phyloP scores from a whole-genome alignment of 1,284 basidiomycete species.

The Boletellus deceptivus region DNA sequence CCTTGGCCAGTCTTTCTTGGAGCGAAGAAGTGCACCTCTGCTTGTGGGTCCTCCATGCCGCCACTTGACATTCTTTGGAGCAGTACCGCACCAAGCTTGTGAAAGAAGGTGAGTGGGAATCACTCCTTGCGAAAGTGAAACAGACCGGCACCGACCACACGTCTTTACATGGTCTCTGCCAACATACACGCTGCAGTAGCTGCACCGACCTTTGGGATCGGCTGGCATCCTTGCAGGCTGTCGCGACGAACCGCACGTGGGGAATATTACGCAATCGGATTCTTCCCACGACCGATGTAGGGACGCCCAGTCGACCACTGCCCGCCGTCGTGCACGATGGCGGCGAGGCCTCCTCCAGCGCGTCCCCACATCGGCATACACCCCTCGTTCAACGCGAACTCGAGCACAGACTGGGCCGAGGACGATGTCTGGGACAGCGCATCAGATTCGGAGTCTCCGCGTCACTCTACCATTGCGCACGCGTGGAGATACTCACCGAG shows the following conservation, averaged over 20 bases:
- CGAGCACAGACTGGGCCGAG: slow-evolving; percentile 65
- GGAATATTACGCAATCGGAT: not conserved
- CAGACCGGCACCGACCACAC: slow-evolving; percentile 33
- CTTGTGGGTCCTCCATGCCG: slow-evolving; percentile 32
- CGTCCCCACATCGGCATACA: slow-evolving; percentile 72
- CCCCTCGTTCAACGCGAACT: slow-evolving; percentile 49
- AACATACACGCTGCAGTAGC: slow-evolving; percentile 25
- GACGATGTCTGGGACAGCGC: slow-evolving; percentile 90
- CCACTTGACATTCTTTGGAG: slow-evolving; percentile 29
- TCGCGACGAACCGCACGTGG: not conserved
- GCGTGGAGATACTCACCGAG: slow-evolving; percentile 44
- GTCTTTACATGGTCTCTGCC: slow-evolving; percentile 31
- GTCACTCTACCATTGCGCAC: slow-evolving; percentile 46
- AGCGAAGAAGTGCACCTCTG: slow-evolving; percentile 17
- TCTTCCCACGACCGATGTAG: slow-evolving; percentile 14
- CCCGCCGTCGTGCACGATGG: slow-evolving; percentile 44
- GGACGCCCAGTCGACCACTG: not conserved
- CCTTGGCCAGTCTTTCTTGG: slow-evolving; percentile 12
- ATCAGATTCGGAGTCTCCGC: slow-evolving; percentile 76
- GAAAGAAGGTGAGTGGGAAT: not conserved
- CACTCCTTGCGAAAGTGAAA: not conserved
- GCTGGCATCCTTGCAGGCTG: not conserved
- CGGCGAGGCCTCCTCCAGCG: slow-evolving; percentile 67
- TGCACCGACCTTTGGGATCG: slow-evolving; percentile 29
- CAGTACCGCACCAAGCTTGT: slow-evolving; percentile 29